Base-by-base conservation (phyloP, 352 stramenopile genomes). In the Phytopythium litorale region DNA sequence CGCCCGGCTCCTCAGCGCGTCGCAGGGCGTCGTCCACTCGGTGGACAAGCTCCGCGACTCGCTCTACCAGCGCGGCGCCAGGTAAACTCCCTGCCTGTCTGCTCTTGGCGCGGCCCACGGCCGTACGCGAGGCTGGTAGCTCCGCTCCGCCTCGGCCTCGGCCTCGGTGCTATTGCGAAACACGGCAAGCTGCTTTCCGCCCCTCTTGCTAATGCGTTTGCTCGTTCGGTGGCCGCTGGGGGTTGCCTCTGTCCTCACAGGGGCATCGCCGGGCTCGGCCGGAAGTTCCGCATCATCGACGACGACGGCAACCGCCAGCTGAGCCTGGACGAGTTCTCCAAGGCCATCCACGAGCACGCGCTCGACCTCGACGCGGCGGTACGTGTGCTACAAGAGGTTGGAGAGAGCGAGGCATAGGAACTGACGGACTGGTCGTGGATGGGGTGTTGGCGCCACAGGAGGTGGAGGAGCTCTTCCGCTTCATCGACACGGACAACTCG, bases 281-380 rank as follows among this genome's bases (percentile, higher is more conserved):
- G 85, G 63, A 94, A 94, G 67, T 92, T 97, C 66, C 84, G 87
- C 23, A 94, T 96, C 72, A 92, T 96, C 56, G 88, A 96, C 63
- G 84, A 96, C 62, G 84, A 96, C 60, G 84, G 85, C 45, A 94
- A 96, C 76, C 71, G 76, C 18, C 82, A 80, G 51, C 58, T 96
- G 49, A 91, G 72, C 56, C 59, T 84, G 23, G 63, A 73, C 13
- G 89, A 97, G 67, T 93, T 97, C 59, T 64, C 63, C 40, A 92
- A 94, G 71, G 85, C 81, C 12, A 78, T 94, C 52, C 69, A 70
- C 32, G 85, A 92, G 56, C 83, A 92, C 58, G 71, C 71, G 7
- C 66, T 92, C 7, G 73, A 81, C 25, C 60, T 94, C 16, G 84
- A 55, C 38, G 69, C 80, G 9, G 48, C 62, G 60, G 73, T 84